Base-by-base conservation (phyloP, 169 alveolate species). In the Cryptosporidium sp. region DNA sequence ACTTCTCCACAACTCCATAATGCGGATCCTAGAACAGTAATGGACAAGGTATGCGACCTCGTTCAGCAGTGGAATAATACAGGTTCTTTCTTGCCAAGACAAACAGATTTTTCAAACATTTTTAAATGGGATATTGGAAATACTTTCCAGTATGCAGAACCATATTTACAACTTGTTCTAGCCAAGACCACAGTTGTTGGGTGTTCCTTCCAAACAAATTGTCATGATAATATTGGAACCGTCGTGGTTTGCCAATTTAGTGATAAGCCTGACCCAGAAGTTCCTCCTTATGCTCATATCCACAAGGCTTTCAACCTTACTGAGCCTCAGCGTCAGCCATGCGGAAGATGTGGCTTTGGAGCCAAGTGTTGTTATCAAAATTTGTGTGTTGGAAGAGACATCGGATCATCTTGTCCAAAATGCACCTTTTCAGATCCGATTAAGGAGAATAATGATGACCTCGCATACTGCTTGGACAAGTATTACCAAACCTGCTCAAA, bases 251-350 rank as follows among this genome's bases (percentile, higher is more conserved):
- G 89, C 21, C 89, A 80, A 48, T 80, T 80, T 62, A 80, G 89
- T 14, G 80, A 80, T 62, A 80, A 80, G 16, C 89, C 89, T 48
- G 67, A 59, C 55, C 80, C 89, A 18, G 62, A 59, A 41, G 37
- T 23, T 14, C 89, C 89, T 45, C 89, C 89, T n/a, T 80, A 80
- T 65, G 89, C 80, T 16, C 73, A 80, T 23, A 80, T 80, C 41
- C 33, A 80, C 18, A 80, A 80, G 29, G 29, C 89, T 12, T 48
- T 80, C 10, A 65, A 80, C 43, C 59, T 80, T 16, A 80, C 89
- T 26, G 89, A 80, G 41, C 89, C 89, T n/a, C 89, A 80, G 62
- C 39, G 89, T 5, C 89, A 80, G 37, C 89, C 89, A 23, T 80
- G 89, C 16, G 89, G 89, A 18, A 80, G 75, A 41, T 80, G 89